phyloP scores from a whole-genome alignment of 2,329 filamentous ascomycete genomes.

The Ophiostoma montium region DNA sequence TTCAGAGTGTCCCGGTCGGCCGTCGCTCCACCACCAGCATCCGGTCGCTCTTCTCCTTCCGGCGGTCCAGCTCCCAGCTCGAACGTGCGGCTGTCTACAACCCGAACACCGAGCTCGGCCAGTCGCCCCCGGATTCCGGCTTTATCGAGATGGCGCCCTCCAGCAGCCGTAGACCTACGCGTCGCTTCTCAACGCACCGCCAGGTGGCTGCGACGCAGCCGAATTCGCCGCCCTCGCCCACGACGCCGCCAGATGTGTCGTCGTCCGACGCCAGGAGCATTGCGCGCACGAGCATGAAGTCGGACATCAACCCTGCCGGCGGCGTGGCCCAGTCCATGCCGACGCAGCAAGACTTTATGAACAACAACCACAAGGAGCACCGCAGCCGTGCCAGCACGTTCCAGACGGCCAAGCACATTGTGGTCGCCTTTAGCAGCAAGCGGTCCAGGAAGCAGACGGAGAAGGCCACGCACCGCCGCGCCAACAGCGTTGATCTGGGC shows the following conservation, averaged over 20 bases:
- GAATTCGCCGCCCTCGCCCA: slow-evolving; percentile 36
- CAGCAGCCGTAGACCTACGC: slow-evolving; percentile 15
- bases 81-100: slow-evolving; percentile 10
- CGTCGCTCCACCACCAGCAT: neutral
- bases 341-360: slow-evolving; percentile 30
- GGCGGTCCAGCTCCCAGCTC: slow-evolving; percentile 20
- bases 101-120: neutral
- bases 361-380: slow-evolving; percentile 32
- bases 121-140: slow-evolving; percentile 16
- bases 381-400: slow-evolving; percentile 23
- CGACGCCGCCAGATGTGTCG: slow-evolving; percentile 29
- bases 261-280: slow-evolving; percentile 17
- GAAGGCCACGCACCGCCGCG: slow-evolving; percentile 20
- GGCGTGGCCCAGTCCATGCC: slow-evolving; percentile 21
- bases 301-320: slow-evolving; percentile 1
- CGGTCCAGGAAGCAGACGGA: slow-evolving; percentile 12
- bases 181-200: slow-evolving; percentile 32
- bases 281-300: neutral
- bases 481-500: slow-evolving; percentile 33
- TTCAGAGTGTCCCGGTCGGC: neutral
- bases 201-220: slow-evolving; percentile 32
- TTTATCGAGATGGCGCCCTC: slow-evolving; percentile 14
- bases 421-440: slow-evolving; percentile 14
- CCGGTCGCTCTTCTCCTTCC: neutral
- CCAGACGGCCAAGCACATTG: slow-evolving; percentile 34